Base-by-base conservation (phyloP, 164 flowering plant genomes). In the Litsea cubeba region DNA sequence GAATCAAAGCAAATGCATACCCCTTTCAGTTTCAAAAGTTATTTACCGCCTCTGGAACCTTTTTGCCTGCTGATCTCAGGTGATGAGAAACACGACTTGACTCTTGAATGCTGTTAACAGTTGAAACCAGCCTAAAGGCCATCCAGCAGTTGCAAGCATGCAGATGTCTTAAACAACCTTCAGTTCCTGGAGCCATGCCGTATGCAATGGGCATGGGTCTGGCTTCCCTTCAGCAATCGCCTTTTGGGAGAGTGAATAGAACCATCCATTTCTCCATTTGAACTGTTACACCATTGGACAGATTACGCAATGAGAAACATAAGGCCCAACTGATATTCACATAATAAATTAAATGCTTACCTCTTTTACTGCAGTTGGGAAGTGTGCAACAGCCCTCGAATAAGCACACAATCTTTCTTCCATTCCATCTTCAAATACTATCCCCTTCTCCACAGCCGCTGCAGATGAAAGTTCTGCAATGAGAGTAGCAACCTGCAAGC, bases 291-390 rank as follows among this genome's bases (percentile, higher is more conserved):
- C 17, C 26, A 73, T 46, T 73, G 4, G 40, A 46, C 54, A 40
- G 71, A 12, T 12, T 11, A 1, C 2, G 14, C 6, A 11, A 68
- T 46, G 25, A 68, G 64, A 73, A 63, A 62, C 3, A 25, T 26
- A 22, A n/a, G 58, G 50, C 12, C 46, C 20, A 50, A 26, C n/a
- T 50, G 32, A 14, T 12, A n/a, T 62, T 25, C 22, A 62, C 5
- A 63, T 2, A 15, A 46, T 32, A 17, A n/a, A n/a, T 28, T 11
- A 10, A 68, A 35, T 11, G 24, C 8, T 69, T 50, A 95, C 99
- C 97, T 96, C 99, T 77, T 94, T 96, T 66, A 92, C 97, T 3
- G 97, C 98, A 2, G 97, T 96, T 26, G 98, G 99, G 71, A 94
- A 96, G 75, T 96, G 97, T 8, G 95, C 88, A 57, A 96, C 99